Percentiles rank a stretch among this genome's conserved stretches.
Conservation (phyloP, 768 basidiomycete genomes). For the Mycena kentingensis region DNA sequence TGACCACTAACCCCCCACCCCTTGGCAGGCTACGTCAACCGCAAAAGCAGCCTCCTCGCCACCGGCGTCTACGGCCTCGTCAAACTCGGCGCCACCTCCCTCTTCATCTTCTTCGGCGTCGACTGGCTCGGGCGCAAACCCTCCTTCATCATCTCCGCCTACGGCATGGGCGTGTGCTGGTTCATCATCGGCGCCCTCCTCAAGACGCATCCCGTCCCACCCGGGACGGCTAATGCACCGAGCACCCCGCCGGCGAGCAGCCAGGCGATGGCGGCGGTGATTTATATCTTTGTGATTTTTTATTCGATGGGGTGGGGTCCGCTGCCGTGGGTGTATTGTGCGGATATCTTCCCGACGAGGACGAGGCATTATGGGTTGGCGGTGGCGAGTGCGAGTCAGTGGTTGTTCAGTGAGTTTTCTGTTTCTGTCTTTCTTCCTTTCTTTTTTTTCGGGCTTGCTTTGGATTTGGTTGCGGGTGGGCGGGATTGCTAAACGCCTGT, state of each 20-base stretch:
- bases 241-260: conserved; percentile 48
- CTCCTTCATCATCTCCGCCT: conserved; percentile 70
- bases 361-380: conserved; percentile 69
- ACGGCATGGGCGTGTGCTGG: conserved; percentile 80
- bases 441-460: background rate
- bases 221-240: conserved; percentile 22
- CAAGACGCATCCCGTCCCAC: conserved; percentile 74
- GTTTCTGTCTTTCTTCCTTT: background rate
- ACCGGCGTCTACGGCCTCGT: conserved; percentile 50
- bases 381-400: conserved; percentile 74
- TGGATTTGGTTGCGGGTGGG: background rate
- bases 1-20: conserved; percentile 1
- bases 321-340: conserved; percentile 53
- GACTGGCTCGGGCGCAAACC: conserved; percentile 70
- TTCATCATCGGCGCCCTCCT: conserved; percentile 85
- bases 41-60: conserved; percentile 64
- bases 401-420: conserved; percentile 81
- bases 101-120: conserved; percentile 70
- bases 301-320: conserved; percentile 48
- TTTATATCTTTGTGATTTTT: conserved; percentile 67
- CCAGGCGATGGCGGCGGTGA: conserved; percentile 66
- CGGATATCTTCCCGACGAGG: conserved; percentile 65
- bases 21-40: conserved; percentile 67
- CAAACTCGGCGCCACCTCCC: conserved; percentile 64
- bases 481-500: background rate